Base-by-base conservation (phyloP, 2,329 filamentous ascomycete genomes). In the Colletotrichum viniferum region DNA sequence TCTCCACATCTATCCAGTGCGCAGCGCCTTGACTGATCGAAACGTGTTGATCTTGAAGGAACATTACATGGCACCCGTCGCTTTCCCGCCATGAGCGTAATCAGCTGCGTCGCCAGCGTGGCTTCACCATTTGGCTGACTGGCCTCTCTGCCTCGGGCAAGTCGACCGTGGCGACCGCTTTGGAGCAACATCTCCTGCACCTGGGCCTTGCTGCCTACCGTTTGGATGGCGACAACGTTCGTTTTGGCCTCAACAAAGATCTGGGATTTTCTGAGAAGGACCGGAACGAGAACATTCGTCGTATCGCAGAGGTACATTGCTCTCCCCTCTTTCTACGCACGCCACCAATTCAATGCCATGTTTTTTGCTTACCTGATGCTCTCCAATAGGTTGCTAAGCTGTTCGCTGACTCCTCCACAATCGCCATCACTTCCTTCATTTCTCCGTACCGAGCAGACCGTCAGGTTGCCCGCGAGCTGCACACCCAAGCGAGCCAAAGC, bases 231-330 rank as follows among this genome's bases (percentile, higher is more conserved):
- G 97, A 99, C 91, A 99, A 99, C 87, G 94, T 99, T 79, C 96
- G 97, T 77, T 98, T 98, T 88, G 97, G 97, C 18, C 90, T 99
- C 79, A 99, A 98, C 92, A 98, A 97, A 87, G 96, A 98, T 88
- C 91, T 99, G 13, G 96, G 96, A 18, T 99, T 98, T 89, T 94
- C 92, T 78, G 96, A 98, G 83, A 92, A 92, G 83, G 96, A 98
- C 88, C 93, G 97, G 80, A 97, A 96, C 84, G 97, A 99, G 90
- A 99, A 99, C 88, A 99, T 99, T 83, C 93, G 97, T 76, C 93
- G 97, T 78, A 98, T 99, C 82, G 95, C 95, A 70, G 96, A 99
- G 90, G 89, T 90, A 77, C 56, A 81, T 76, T 24, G 34, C 21
- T 64, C 34, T 55, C 60, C 13, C 14, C n/a, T 14, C n/a, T 32